Base-by-base conservation (phyloP, 73 alveolate species). In the Urostyla sp. region DNA sequence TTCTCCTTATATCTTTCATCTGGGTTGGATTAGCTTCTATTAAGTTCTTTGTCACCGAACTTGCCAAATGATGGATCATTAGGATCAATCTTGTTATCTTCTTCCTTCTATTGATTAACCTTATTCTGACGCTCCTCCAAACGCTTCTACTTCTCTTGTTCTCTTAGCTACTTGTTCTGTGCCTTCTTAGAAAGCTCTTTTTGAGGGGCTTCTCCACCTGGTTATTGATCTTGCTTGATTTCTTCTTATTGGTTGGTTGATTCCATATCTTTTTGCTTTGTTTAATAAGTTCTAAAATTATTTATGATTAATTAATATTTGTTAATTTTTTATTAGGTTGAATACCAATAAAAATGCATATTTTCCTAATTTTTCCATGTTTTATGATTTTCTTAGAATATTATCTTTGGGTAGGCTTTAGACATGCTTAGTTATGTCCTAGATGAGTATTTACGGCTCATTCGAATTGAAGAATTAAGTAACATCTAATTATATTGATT, bases 61-160 rank as follows among this genome's bases (percentile, higher is more conserved):
- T 35, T 11, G 69, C 50, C 63, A 20, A 88, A 87, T 26, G 84
- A 75, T 3, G 84, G 76, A 72, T 84, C 92, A 32, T 74, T 75
- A 4, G 87, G 88, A 37, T 84, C 92, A 35, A 75, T 84, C 50
- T 32, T 61, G 46, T 84, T 59, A 44, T 84, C 92, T 50, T 32
- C 85, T 36, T 34, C 93, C 34, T 73, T 87, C 48, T 72, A 72
- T 49, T 87, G 36, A n/a, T n/a, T n/a, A n/a, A n/a, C n/a, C 49
- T 76, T 63, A 0, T 52, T 81, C 51, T 81, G 63, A 20, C 80
- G 57, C 15, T 36, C 66, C 8, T 59, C 80, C 79, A 52, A 56
- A 69, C 84, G 67, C 81, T 20, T 56, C 86, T 72, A 84, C 74
- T 69, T 61, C 90, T 75, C 72, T 67, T 76, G 69, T 83, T 38